Evolutionary conservation across 805 yeast species (phyloP).

Genomic region (Saccharomycopsis guyanensis): DNA sequence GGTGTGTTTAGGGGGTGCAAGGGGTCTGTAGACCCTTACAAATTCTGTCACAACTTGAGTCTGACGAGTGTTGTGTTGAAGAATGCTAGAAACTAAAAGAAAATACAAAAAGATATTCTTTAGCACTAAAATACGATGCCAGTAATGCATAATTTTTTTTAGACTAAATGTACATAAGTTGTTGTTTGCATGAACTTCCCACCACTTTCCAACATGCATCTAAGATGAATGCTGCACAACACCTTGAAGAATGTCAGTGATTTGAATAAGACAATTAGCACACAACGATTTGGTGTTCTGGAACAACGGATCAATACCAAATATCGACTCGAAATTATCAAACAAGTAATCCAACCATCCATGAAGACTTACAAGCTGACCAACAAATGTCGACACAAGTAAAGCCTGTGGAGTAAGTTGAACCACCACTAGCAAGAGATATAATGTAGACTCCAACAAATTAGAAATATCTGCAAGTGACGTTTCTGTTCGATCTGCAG

Average conservation of each 20-base stretch:
- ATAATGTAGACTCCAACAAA: slow-evolving; percentile 14
- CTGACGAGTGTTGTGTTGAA: too few species aligned
- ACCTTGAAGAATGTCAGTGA: slow-evolving; percentile 11
- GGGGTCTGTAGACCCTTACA: too few species aligned
- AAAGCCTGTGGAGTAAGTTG: slow-evolving; percentile 3
- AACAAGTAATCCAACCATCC: slow-evolving; percentile 19
- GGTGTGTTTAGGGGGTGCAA: too few species aligned
- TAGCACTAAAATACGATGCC: too few species aligned
- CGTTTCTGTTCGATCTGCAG: not conserved
- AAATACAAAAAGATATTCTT: too few species aligned
- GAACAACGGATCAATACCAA: slow-evolving; percentile 9
- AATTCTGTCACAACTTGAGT: too few species aligned
- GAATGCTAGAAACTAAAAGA: too few species aligned
- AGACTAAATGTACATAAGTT: too few species aligned
- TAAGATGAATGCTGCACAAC: not conserved
- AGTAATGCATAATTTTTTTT: too few species aligned
- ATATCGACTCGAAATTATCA: slow-evolving; percentile 14
- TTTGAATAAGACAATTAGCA: slow-evolving; percentile 18
- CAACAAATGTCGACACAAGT: slow-evolving; percentile 4
- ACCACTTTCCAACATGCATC: not conserved
- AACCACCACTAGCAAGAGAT: slow-evolving; percentile 12
- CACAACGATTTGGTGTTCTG: slow-evolving; percentile 7
- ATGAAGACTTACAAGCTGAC: slow-evolving; percentile 4
- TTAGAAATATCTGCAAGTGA: slow-evolving; percentile 9
- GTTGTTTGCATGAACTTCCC: too few species aligned